These are phyloP conservation scores for Fusarium sp. DNA, from an alignment of 2,329 filamentous ascomycete genomes.

Conservation along the genomic window DNA sequence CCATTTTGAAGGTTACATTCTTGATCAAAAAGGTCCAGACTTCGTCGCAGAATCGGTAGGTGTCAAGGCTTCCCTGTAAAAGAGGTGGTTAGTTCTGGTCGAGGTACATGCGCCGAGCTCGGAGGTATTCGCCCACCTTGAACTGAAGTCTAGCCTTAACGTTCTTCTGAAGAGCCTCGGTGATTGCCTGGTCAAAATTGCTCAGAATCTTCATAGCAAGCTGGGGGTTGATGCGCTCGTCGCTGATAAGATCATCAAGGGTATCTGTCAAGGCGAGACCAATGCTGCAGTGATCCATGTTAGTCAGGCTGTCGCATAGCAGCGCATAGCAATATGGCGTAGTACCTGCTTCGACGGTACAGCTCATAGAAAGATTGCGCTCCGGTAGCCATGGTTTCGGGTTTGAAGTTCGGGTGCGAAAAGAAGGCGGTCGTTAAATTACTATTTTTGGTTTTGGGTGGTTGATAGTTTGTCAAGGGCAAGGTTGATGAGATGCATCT, in stretches of 20 bases:
- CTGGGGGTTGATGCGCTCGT: conserved; percentile 95
- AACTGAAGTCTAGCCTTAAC: conserved; percentile 92
- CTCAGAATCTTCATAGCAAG: conserved; percentile 97
- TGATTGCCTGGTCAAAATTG: conserved; percentile 94
- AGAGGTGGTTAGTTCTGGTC: background rate
- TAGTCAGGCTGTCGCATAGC: conserved; percentile 47
- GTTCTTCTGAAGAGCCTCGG: conserved; percentile 89
- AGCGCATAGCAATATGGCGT: conserved; percentile 40
- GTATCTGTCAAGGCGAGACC: conserved; percentile 94
- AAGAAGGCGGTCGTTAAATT: background rate
- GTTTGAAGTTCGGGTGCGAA: background rate
- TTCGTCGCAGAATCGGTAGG: conserved; percentile 99
- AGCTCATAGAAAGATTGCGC: conserved; percentile 85
- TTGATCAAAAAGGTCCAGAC: conserved; percentile 99
- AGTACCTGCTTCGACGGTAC: conserved; percentile 97
- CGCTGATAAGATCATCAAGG: conserved; percentile 94
- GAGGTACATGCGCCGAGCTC: background rate
- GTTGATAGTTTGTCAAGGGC: conserved; percentile 21
- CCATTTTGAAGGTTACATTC: conserved; percentile 98
- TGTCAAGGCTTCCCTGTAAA: conserved; percentile 90
- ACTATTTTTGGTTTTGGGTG: background rate
- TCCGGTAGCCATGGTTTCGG: conserved; percentile 57
- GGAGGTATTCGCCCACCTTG: conserved; percentile 73
- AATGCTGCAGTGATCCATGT: conserved; percentile 69
- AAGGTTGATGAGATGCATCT: conserved; percentile 26